Base-by-base conservation (phyloP, 768 basidiomycete genomes). In the Erythrobasidium yunnanense region DNA sequence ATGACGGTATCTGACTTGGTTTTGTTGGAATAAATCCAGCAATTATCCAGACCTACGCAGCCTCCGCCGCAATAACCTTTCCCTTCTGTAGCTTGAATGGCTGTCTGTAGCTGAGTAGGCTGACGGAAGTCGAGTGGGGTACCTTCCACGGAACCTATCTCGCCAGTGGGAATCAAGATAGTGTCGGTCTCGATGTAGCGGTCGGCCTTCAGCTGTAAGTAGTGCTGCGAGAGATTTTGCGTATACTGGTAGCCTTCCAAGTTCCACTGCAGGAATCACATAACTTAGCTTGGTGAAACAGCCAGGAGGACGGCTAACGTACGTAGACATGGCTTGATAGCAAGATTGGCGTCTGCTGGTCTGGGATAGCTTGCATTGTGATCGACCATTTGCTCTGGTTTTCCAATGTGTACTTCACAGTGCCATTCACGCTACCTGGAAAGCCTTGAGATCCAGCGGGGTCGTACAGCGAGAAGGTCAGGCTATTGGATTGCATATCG, bases 291-390 rank as follows among this genome's bases (percentile, higher is more conserved):
- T n/a, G n/a, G n/a, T n/a, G n/a, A n/a, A 25, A 51, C 49, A 23
- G 22, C 49, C 8, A 51, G 11, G 49, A 18, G 25, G 22, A 8
- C 11, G 49, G 49, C 49, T n/a, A n/a, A 51, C 49, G 11, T 7
- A 51, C 49, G 71, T 82, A 83, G 32, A 80, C 76, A 68, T 83
- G 82, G 63, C 81, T 81, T 0, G 81, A 82, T 29, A 82, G 71
- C 82, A 83, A 81, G 56, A 83, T 81, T 0, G 82, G 82, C 1
- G 82, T 83, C 78, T 79, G 76, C 69, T 82, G 73, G 0, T 80
- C 79, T 0, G 81, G 80, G 5, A 74, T 78, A 0, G 81, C 81
- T 34, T 77, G 76, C n/a, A 83, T 74, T 2, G 71, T 73, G 0
- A 80, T 81, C 29, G 77, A 74, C 46, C 81, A 72, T 4, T 78